Base-by-base conservation (phyloP, 495 filamentous ascomycete genomes). In the Margaritispora aquatica region DNA sequence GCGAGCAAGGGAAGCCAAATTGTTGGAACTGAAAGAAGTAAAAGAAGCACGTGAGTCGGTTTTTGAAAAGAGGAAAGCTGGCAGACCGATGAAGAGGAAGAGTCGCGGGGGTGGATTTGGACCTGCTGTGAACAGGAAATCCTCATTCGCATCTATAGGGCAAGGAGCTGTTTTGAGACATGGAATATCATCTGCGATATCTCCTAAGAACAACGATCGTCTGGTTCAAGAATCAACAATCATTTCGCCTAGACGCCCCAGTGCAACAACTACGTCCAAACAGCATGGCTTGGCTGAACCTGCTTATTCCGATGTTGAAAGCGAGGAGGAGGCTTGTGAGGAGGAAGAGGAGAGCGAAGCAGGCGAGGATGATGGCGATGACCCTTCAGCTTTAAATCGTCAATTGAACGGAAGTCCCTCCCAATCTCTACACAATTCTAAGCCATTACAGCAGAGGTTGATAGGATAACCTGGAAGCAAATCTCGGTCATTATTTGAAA, bases 251-350 rank as follows among this genome's bases (percentile, higher is more conserved):
- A 51, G 31, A 41, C 61, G 51, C 22, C 63, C 54, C 1, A 58
- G 49, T 23, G 38, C 58, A 7, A 48, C 58, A 10, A 55, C 46
- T 26, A 55, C 63, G n/a, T 19, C 13, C n/a, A 62, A 54, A 27
- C 60, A 62, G 47, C 44, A 46, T n/a, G 55, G 55, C n/a, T 51
- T 65, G 26, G 63, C 51, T 10, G 46, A 62, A 17, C 4, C 23
- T 15, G 27, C 41, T 26, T n/a, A 54, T 9, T 53, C 51, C 23
- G 51, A 53, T 31, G 21, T 46, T 15, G 63, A 62, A 1, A 41
- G 26, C 23, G 56, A 59, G 19, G n/a, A n/a, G n/a, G n/a, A n/a
- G n/a, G n/a, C n/a, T n/a, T n/a, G n/a, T n/a, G n/a, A n/a, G n/a
- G n/a, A n/a, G n/a, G n/a, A n/a, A n/a, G n/a, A n/a, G n/a, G n/a